Evolutionary conservation across 1,284 basidiomycete genomes (phyloP), one percentile per base, ranked within the genome.

Genomic region (Filobasidium uniguttulatum): DNA sequence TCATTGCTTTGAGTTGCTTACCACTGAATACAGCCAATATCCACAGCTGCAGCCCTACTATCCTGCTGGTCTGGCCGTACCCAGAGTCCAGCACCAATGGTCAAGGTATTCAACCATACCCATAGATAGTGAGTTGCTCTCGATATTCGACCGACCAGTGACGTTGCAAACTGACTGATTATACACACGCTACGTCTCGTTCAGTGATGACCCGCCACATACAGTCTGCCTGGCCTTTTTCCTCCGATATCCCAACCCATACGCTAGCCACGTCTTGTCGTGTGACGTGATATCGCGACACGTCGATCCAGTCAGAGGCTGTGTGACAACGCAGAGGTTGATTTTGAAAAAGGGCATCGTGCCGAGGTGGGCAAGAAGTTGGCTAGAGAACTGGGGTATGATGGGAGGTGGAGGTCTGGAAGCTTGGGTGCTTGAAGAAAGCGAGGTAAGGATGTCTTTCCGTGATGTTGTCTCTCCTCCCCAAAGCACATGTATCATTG

Each of bases 231-330:
- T 91, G 56, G 91, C 91, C 15, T 97, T 87, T 74, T 89, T 91
- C 62, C 75, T 96, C 55, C 83, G 94, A 57, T 98, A 98, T 67
- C 93, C 94, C 3, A 98, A 97, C 68, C 91, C 93, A 36, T 86
- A 87, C 60, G 87, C 93, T 5, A 77, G 86, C 10, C 93, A 98
- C 68, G 85, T 98, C 63, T 71, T 94, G 53, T 88, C 88, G 7
- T 90, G 88, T 73, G 93, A 97, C 72, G 89, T 96, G 55, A 77
- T 97, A 55, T 84, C 85, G 49, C 82, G 91, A 55, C 75, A 71
- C 4, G 71, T 83, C 55, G 81, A 83, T 9, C 73, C 81, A 17
- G 69, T 73, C 1, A 67, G 65, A 0, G 85, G 87, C 23, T 79
- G 83, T 10, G 76, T 97, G n/a, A 69, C 81, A 49, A 96, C 90